Conservation (phyloP, 805 yeast genomes). For the Zygosaccharomyces rouxii region DNA sequence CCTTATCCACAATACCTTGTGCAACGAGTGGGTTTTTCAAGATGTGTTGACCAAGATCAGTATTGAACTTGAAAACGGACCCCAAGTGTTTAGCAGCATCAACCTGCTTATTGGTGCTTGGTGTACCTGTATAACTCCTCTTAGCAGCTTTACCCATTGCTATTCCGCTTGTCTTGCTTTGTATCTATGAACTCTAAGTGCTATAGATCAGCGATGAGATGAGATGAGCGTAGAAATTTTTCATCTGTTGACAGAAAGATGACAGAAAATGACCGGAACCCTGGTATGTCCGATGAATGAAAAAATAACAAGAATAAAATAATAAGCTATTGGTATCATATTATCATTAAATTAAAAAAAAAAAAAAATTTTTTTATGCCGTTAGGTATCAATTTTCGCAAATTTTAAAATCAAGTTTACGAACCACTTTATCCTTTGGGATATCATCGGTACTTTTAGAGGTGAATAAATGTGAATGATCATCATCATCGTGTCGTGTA, state of each 20-base stretch:
- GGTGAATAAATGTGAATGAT: not conserved
- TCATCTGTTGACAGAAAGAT: not conserved
- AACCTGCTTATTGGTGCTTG: slow-evolving; percentile 52
- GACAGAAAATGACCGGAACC: not conserved
- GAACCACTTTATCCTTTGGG: slow-evolving; percentile 18
- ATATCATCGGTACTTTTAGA: slow-evolving; percentile 26
- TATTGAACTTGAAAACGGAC: slow-evolving; percentile 92
- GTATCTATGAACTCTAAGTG: no score
- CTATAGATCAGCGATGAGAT: slow-evolving; percentile 1
- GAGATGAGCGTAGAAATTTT: slow-evolving; percentile 9
- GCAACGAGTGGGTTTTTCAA: slow-evolving; percentile 94
- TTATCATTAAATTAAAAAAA: not conserved
- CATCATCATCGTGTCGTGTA: not conserved
- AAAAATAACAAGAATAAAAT: not conserved
- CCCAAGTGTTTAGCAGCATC: slow-evolving; percentile 61
- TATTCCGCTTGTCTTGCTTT: not conserved
- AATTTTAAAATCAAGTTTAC: slow-evolving; percentile 21
- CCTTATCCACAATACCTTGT: slow-evolving; percentile 97
- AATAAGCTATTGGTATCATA: not conserved
- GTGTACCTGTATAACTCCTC: slow-evolving; percentile 52
- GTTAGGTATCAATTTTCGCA: slow-evolving; percentile 10
- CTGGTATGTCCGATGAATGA: not conserved
- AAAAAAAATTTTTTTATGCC: not conserved
- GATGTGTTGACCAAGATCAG: slow-evolving; percentile 95
- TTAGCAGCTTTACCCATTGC: slow-evolving; percentile 60